Evolutionary conservation across 2,329 filamentous ascomycete species (phyloP), one percentile per base, ranked within the genome.

Genomic region (Lomentospora prolificans): DNA sequence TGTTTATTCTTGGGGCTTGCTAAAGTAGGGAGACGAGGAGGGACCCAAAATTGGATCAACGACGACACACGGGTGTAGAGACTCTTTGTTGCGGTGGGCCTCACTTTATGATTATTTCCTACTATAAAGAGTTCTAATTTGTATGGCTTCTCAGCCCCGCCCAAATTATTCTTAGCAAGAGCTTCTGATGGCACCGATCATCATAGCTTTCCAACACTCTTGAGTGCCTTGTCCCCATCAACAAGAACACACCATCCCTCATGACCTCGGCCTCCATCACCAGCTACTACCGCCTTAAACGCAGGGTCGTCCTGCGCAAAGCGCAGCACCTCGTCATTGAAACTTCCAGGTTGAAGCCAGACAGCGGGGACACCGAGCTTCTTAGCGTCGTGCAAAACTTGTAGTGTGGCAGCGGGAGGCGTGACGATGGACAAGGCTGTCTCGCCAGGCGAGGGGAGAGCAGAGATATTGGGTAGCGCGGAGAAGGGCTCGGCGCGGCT

Each of bases 291-390:
- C 36, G 84, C 82, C 61, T 83, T 74, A 64, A 94, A 96, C 17
- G 71, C 72, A 4, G 70, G 73, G 60, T 86, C 73, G 58, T 65
- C 69, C 22, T 77, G 74, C 3, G 89, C 90, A 68, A 81, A 90
- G 41, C 78, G 73, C 59, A 96, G 66, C 22, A 90, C 86, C 57
- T 83, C 81, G 53, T 87, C 81, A 66, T 96, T 84, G 66, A 87
- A 97, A 14, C 84, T 91, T 1, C 92, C 94, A 0, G 94, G 94
- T 72, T 97, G 94, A 61, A 97, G 73, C 87, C 89, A 96, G 4
- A 96, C 84, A 25, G 88, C 80, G 17, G 81, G 78, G 48, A 95
- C 73, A 3, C 90, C 85, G 9, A 87, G 75, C 56, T 80, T 75
- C 69, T 85, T 87, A 0, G 92, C 94, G 69, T 95, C 87, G 59